Evolutionary conservation across 805 yeast species (phyloP).

Genomic region (Kregervanrija fluxuum): DNA sequence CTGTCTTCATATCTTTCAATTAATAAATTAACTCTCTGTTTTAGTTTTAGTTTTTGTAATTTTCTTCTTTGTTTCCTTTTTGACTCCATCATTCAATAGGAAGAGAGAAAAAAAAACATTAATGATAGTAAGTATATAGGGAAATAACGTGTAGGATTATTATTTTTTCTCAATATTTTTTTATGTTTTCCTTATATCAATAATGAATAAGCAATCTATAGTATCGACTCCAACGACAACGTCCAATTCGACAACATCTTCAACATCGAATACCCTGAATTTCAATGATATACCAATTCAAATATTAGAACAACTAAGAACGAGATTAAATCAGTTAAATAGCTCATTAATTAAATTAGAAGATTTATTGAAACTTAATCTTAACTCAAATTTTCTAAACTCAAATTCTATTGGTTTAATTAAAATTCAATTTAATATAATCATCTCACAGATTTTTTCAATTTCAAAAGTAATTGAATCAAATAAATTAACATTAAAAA

Average conservation of each 20-base stretch:
- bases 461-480: conserved; percentile 63
- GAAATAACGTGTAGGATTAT: no score
- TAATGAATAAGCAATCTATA: neutral
- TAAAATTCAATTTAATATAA: conserved; percentile 78
- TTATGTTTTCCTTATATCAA: no score
- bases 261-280: neutral
- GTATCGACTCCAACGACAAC: neutral
- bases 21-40: conserved; percentile 6
- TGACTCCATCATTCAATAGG: neutral
- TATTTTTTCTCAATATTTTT: no score
- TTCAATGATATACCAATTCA: conserved; percentile 46
- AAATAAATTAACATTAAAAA: conserved; percentile 49
- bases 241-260: conserved; percentile 1
- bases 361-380: conserved; percentile 32
- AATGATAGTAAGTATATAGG: no score
- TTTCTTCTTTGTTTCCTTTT: neutral
- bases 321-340: conserved; percentile 54
- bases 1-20: conserved; percentile 7
- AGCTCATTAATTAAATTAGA: conserved; percentile 54
- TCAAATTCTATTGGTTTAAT: conserved; percentile 25
- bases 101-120: no score
- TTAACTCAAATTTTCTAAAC: no score
- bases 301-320: conserved; percentile 54
- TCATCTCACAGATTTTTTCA: conserved; percentile 74
- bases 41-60: conserved; percentile 1